phyloP scores from a whole-genome alignment of 2,329 filamentous ascomycete species.

The Colletotrichum zoysiae region DNA sequence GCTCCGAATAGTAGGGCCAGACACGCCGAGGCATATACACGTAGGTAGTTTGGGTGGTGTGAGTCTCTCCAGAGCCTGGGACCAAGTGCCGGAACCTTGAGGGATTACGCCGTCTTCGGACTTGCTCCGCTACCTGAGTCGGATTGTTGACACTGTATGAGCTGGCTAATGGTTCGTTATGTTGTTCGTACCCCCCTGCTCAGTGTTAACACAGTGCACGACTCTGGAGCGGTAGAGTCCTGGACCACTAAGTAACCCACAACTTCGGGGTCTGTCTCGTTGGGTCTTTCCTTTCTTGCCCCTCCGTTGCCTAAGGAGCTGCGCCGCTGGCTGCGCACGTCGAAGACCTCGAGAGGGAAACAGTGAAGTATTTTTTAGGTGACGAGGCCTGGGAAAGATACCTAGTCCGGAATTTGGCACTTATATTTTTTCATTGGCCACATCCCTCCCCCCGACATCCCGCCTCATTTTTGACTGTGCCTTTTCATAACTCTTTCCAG shows the following conservation, averaged over 20 bases:
- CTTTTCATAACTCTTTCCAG: conserved; percentile 26
- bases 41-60: neutral
- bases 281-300: conserved; percentile 14
- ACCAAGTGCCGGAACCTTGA: conserved; percentile 22
- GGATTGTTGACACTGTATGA: conserved; percentile 17
- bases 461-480: conserved; percentile 26
- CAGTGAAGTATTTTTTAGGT: conserved; percentile 1
- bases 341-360: neutral
- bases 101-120: conserved; percentile 19
- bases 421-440: conserved; percentile 17
- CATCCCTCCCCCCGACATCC: conserved; percentile 21
- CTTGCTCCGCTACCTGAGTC: conserved; percentile 11
- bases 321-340: conserved; percentile 3
- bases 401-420: neutral
- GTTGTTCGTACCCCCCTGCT: neutral
- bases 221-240: conserved; percentile 9
- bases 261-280: conserved; percentile 10
- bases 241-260: conserved; percentile 4
- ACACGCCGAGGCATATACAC: neutral
- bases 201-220: conserved; percentile 6
- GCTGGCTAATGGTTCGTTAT: neutral
- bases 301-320: neutral
- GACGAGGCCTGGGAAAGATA: neutral
- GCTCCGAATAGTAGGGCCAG: neutral
- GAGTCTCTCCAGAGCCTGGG: conserved; percentile 1